Base-by-base conservation (phyloP, 2,329 filamentous ascomycete species). In the Metarhizium anisopliae region DNA sequence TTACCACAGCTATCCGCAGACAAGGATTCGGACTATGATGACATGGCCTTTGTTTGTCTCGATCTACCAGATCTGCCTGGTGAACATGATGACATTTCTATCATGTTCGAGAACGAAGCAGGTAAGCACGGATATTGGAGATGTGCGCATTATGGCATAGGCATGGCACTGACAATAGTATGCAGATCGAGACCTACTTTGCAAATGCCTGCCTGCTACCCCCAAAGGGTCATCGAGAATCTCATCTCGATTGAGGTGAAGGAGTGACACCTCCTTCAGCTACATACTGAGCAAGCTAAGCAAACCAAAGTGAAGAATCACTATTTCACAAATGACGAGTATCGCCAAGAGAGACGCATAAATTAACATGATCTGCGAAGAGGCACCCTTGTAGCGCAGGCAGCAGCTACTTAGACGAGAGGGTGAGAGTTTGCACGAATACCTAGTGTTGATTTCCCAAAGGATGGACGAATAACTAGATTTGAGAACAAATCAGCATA, bases 71-170 rank as follows among this genome's bases (percentile, higher is more conserved):
- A 96, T 64, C 89, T 95, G 69, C 89, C 91, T 1, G 89, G 89
- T 52, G 92, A 96, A 73, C 90, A 96, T 71, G 92, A 96, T 69
- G 92, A 96, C 73, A 90, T 96, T 62, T 82, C 86, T 11, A 85
- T 96, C 64, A 72, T 86, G 58, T 96, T 96, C 75, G 90, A 95
- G 60, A 85, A 79, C 50, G 87, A 90, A 67, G 76, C 80, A 65
- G 87, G 88, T 91, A 72, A 76, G 86, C 13, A 10, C 10, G 6
- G 4, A 4, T 14, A 29, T 50, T 42, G 16, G 32, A 40, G n/a
- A 45, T 11, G 1, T 20, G 20, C 6, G 6, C 42, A 45, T 20
- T 3, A 45, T 18, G 16, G 8, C 42, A 45, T n/a, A 5, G 18
- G 18, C n/a, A 8, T 20, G 16, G 42, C 18, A 20, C 53, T 52